Percentiles rank a stretch among this genome's conserved stretches.
Conservation (phyloP, 495 filamentous ascomycete genomes). For the Parachaetomium inaequale region DNA sequence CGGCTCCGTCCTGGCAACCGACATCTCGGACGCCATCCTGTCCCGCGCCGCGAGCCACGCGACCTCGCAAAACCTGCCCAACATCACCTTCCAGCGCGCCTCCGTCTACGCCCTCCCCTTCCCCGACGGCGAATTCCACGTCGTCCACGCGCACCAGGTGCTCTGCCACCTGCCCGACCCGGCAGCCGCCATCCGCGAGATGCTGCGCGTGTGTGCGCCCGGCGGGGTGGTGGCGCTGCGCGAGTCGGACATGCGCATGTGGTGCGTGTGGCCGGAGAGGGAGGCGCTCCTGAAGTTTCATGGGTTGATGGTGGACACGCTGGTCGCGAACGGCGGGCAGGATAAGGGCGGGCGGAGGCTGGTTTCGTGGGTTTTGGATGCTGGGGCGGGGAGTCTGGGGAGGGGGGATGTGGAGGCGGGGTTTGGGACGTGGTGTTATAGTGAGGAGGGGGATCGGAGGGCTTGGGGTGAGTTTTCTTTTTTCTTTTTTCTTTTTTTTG, state of each 20-base stretch:
- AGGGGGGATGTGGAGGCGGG: slow-evolving; percentile 35
- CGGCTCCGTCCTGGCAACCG: slow-evolving; percentile 42
- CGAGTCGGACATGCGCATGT: slow-evolving; percentile 39
- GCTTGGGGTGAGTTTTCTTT: slow-evolving; percentile 38
- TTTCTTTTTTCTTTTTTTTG: not conserved
- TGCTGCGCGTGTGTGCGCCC: slow-evolving; percentile 41
- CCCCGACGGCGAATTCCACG: slow-evolving; percentile 40
- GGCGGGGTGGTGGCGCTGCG: slow-evolving; percentile 42
- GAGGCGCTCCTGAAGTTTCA: slow-evolving; percentile 37
- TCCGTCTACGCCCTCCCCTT: slow-evolving; percentile 40
- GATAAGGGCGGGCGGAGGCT: slow-evolving; percentile 36
- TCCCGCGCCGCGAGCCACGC: slow-evolving; percentile 32
- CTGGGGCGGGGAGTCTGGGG: slow-evolving; percentile 35
- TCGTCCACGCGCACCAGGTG: slow-evolving; percentile 42
- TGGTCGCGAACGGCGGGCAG: slow-evolving; percentile 33
- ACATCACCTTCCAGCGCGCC: slow-evolving; percentile 40
- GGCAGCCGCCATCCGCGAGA: slow-evolving; percentile 39
- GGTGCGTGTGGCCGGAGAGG: slow-evolving; percentile 37
- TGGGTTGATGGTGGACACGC: slow-evolving; percentile 26
- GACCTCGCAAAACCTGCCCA: too few relatives aligned
- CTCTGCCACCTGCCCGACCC: slow-evolving; percentile 40
- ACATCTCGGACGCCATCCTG: slow-evolving; percentile 39
- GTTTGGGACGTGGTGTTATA: slow-evolving; percentile 39
- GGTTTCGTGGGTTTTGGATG: slow-evolving; percentile 42
- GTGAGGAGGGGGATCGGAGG: slow-evolving; percentile 34